Evolutionary conservation across 1,284 basidiomycete genomes (phyloP), one percentile per base, ranked within the genome.

Genomic region (Moniliella sp.): DNA sequence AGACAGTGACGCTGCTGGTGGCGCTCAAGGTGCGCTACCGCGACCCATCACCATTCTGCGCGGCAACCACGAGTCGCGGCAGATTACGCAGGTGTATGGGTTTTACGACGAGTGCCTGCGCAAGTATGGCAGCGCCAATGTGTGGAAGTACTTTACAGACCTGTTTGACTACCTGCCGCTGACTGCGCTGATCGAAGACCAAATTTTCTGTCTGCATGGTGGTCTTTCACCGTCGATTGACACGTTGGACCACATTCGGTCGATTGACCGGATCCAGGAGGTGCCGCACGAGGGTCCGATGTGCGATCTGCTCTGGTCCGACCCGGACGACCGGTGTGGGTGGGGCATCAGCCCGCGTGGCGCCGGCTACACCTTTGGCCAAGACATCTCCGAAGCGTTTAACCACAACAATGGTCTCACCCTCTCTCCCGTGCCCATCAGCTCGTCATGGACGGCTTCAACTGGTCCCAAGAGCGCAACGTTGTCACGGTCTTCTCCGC

Each of bases 131-230:
- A 94, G 91, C 65, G 86, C 86, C 55, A 97, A 93, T 61, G 91
- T 99, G 29, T 99, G 88, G 88, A 79, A 88, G 58, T 93, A 77
- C 69, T 99, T 93, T 62, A 93, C 86, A 59, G 91, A 99, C 67
- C 68, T 99, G 33, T 99, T 99, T 61, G 88, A 97, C 66, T 97
- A 81, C 66, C 72, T 99, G 21, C 86, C 88, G 35, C 70, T 97
- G 48, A 93, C 86, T 27, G 88, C 88, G 16, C 71, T 97, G 55
- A 93, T 97, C 61, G 88, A 97, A 62, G 86, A 91, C 62, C 86
- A 93, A 83, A 97, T 97, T 72, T 97, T 97, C 72, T 97, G 88
- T 65, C 72, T 97, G 42, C 88, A 97, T 63, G 88, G 91, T 32
- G 88, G 91, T 39, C 76, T 97, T 23, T 94, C 88, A 35, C 88